Conservation (phyloP, 139 green algal species). For the Chlorella sp. region DNA sequence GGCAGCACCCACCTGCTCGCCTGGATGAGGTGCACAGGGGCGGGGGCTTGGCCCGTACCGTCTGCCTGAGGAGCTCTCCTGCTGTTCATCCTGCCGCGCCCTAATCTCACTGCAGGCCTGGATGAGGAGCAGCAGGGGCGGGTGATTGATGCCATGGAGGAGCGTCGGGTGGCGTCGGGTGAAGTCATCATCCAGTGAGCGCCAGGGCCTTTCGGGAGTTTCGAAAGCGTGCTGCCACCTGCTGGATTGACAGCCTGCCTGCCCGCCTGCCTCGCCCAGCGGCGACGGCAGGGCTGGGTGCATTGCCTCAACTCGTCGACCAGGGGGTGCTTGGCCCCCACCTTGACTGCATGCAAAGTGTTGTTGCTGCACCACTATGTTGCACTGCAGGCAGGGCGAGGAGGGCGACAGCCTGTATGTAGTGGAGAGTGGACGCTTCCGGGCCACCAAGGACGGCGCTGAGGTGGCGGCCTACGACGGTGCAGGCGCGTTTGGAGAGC, state of each 20-base stretch:
- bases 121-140: conserved; percentile 65
- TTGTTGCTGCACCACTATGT: background rate
- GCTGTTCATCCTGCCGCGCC: background rate
- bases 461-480: conserved; percentile 46
- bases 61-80: too few species aligned
- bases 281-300: too few species aligned
- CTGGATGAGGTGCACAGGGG: too few species aligned
- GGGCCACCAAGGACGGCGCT: conserved; percentile 43
- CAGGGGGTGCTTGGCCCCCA: too few species aligned
- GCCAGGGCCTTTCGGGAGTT: too few species aligned
- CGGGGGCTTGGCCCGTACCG: too few species aligned
- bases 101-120: conserved; percentile 43
- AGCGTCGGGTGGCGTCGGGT: conserved; percentile 39
- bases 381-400: conserved; percentile 57
- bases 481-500: conserved; percentile 67
- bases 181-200: conserved; percentile 62
- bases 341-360: too few species aligned
- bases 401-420: conserved; percentile 77
- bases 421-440: conserved; percentile 60
- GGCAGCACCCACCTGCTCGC: too few species aligned
- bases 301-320: too few species aligned
- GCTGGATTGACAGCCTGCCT: too few species aligned
- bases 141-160: conserved; percentile 62
- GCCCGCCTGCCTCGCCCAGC: too few species aligned
- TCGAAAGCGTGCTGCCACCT: too few species aligned